Evolutionary conservation across 2,329 filamentous ascomycete species (phyloP).

Genomic region (Penicillium sp.): DNA sequence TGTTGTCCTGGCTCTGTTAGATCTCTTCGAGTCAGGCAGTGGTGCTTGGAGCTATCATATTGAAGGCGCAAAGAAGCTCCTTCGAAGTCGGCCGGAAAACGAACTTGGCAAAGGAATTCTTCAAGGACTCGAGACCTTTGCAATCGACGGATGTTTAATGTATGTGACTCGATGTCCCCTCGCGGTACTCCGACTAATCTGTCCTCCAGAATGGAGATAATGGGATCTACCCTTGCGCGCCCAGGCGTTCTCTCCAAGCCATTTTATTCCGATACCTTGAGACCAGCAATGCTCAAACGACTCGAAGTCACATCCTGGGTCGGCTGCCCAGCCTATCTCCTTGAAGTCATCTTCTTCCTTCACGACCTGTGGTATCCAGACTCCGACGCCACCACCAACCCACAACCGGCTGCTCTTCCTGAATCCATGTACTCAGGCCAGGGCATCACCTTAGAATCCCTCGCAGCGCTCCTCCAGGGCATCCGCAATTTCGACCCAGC

Average conservation of each 20-base stretch:
- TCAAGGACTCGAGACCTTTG: slow-evolving; percentile 37
- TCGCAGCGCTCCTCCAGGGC: slow-evolving; percentile 33
- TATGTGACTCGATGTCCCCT: slow-evolving; percentile 14
- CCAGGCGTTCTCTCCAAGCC: slow-evolving; percentile 40
- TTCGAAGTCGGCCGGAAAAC: slow-evolving; percentile 36
- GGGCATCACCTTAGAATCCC: slow-evolving; percentile 31
- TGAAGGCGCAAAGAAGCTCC: slow-evolving; percentile 50
- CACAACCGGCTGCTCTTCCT: slow-evolving; percentile 29
- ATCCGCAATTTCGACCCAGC: slow-evolving; percentile 40
- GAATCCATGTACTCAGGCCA: slow-evolving; percentile 26
- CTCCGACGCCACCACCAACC: slow-evolving; percentile 21
- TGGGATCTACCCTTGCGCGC: slow-evolving; percentile 43
- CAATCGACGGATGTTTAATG: slow-evolving; percentile 39
- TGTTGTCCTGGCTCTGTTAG: slow-evolving; percentile 50
- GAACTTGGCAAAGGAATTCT: slow-evolving; percentile 24
- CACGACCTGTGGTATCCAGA: slow-evolving; percentile 38
- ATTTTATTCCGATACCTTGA: slow-evolving; percentile 39
- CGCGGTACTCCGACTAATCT: slow-evolving; percentile 2
- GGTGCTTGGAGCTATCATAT: slow-evolving; percentile 54
- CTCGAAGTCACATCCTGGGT: slow-evolving; percentile 42
- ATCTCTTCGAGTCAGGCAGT: slow-evolving; percentile 51
- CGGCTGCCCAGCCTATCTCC: slow-evolving; percentile 41
- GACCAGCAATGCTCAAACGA: slow-evolving; percentile 36
- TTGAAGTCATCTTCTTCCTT: slow-evolving; percentile 42
- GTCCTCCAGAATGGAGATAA: slow-evolving; percentile 37